A percentile compares a stretch with the other conserved stretches of the same genome.
phyloP scores from a whole-genome alignment of 1,284 basidiomycete species.

The Ganoderma resinaceum region DNA sequence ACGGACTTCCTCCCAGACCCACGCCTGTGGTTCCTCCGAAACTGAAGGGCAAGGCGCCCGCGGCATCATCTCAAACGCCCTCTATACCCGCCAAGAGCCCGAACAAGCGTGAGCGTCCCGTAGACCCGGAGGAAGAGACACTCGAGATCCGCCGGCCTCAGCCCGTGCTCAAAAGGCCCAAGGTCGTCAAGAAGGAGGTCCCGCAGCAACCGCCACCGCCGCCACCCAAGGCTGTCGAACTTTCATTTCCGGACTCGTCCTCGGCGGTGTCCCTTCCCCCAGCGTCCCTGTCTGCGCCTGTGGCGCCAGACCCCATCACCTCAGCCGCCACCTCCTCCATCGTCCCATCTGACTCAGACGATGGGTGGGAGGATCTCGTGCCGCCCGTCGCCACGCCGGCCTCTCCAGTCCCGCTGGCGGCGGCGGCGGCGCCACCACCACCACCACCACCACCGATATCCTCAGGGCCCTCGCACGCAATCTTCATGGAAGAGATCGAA shows the following conservation, averaged over 20 bases:
- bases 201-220: constrained; percentile 43
- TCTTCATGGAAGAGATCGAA: constrained; percentile 39
- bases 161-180: constrained; percentile 23
- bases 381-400: constrained; percentile 24
- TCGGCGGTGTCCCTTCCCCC: constrained; percentile 28
- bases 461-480: constrained; percentile 21
- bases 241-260: constrained; percentile 36
- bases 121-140: constrained; percentile 50
- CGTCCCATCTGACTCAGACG: constrained; percentile 55
- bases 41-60: constrained; percentile 3
- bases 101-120: constrained; percentile 37
- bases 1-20: constrained; percentile 21
- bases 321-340: constrained; percentile 28
- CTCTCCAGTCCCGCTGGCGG: constrained; percentile 11
- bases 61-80: constrained; percentile 6
- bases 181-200: constrained; percentile 20
- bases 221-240: constrained; percentile 42
- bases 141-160: constrained; percentile 45
- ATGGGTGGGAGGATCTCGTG: constrained; percentile 51
- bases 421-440: no score
- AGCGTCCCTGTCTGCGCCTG: constrained; percentile 18
- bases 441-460: background rate
- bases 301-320: constrained; percentile 28
- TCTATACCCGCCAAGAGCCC: constrained; percentile 15
- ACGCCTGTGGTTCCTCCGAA: constrained; percentile 3